Evolutionary conservation across 2,329 filamentous ascomycete species (phyloP).

Genomic region (Penicillium hordei): DNA sequence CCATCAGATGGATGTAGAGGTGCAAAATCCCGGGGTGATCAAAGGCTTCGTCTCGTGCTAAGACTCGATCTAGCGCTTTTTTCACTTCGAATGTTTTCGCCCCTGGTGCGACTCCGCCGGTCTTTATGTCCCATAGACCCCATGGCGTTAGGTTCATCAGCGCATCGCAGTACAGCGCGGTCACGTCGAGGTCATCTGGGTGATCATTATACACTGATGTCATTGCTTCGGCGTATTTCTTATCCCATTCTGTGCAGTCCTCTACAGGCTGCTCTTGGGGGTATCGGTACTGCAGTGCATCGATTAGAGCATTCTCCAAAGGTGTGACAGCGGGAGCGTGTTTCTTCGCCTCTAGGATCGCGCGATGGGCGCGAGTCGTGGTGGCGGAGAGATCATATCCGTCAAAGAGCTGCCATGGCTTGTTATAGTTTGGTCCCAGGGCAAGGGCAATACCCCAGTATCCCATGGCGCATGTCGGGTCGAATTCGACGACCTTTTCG

Average conservation of each 20-base stretch:
- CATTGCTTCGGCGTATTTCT: constrained; percentile 64
- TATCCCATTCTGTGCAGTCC: constrained; percentile 58
- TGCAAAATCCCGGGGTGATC: constrained; percentile 71
- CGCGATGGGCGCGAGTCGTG: constrained; percentile 44
- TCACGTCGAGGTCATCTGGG: constrained; percentile 60
- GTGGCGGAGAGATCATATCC: constrained; percentile 52
- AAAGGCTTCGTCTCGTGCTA: constrained; percentile 51
- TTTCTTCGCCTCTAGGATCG: constrained; percentile 47
- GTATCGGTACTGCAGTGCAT: constrained; percentile 63
- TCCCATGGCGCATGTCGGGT: constrained; percentile 38
- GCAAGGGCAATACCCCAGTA: constrained; percentile 56
- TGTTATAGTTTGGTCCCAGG: constrained; percentile 74
- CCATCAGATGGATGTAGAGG: constrained; percentile 75
- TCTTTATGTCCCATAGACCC: constrained; percentile 62
- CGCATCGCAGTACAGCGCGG: constrained; percentile 62
- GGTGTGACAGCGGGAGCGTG: constrained; percentile 42
- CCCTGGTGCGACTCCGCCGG: constrained; percentile 54
- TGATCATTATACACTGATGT: constrained; percentile 53
- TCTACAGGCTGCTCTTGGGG: constrained; percentile 52
- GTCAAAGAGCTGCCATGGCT: constrained; percentile 72
- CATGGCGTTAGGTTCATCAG: constrained; percentile 68
- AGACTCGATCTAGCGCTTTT: constrained; percentile 56
- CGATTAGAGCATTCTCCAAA: constrained; percentile 62
- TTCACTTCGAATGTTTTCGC: constrained; percentile 61
- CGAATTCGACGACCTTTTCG: constrained; percentile 30